A percentile compares a stretch with the other conserved stretches of the same genome.
phyloP scores from a whole-genome alignment of 2,329 filamentous ascomycete genomes.

The Penicillium hordei region DNA sequence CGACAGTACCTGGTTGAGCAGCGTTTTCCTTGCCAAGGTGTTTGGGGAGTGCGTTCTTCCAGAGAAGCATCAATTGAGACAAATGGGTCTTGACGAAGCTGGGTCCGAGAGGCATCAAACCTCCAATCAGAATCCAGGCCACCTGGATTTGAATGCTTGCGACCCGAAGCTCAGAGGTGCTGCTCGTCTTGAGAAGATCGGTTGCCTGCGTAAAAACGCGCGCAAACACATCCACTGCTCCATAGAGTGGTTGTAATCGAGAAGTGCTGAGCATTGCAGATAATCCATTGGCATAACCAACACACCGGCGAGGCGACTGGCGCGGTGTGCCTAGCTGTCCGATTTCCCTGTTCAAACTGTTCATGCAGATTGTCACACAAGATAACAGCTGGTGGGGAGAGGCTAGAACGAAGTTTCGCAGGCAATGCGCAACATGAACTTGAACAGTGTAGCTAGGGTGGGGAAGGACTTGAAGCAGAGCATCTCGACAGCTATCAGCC shows the following conservation, averaged over 20 bases:
- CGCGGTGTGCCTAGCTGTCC: conserved; percentile 71
- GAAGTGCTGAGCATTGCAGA: conserved; percentile 90
- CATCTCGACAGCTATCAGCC: conserved; percentile 81
- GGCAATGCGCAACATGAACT: conserved; percentile 79
- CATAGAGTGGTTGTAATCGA: conserved; percentile 82
- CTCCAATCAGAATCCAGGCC: conserved; percentile 95
- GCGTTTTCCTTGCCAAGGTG: conserved; percentile 92
- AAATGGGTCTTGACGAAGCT: conserved; percentile 99
- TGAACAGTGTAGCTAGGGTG: conserved; percentile 97
- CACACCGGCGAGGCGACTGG: conserved; percentile 77
- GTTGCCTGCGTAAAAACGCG: conserved; percentile 89
- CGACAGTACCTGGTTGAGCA: conserved; percentile 75
- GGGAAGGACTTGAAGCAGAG: conserved; percentile 82
- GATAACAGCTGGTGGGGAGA: conserved; percentile 90
- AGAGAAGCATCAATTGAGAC: conserved; percentile 85
- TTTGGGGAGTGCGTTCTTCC: conserved; percentile 96
- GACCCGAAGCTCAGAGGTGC: conserved; percentile 83
- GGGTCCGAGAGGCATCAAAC: conserved; percentile 91
- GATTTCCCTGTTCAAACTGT: conserved; percentile 85
- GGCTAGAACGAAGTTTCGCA: conserved; percentile 83
- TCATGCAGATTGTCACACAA: conserved; percentile 93
- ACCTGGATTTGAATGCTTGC: conserved; percentile 96
- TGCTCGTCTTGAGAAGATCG: conserved; percentile 85
- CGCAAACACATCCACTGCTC: conserved; percentile 93
- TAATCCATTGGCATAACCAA: conserved; percentile 88